Percentiles rank a stretch among this genome's conserved stretches.
Evolutionary conservation across 768 basidiomycete species (phyloP).

Genomic region (Aureoboletus auriporus): DNA sequence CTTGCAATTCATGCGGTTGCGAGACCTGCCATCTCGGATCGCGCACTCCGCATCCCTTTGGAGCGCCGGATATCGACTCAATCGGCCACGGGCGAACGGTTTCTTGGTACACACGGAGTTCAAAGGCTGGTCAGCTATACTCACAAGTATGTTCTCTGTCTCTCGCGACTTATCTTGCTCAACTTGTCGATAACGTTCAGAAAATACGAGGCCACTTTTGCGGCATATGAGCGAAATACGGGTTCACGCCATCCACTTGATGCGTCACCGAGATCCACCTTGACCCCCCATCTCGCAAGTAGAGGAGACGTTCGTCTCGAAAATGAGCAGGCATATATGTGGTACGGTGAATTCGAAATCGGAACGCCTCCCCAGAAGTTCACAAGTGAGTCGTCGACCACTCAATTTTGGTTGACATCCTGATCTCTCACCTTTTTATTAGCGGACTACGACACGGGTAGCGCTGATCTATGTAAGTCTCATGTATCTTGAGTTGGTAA

Average conservation of each 20-base stretch:
- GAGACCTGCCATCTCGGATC: constrained; percentile 8
- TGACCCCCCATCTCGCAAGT: constrained; percentile 3
- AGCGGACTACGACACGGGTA: constrained; percentile 52
- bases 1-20: background rate
- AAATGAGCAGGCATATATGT: constrained; percentile 30
- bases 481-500: background rate
- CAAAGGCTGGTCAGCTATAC: constrained; percentile 1
- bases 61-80: background rate
- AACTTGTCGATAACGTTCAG: constrained; percentile 19
- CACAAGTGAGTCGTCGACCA: constrained; percentile 25
- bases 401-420: background rate
- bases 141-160: constrained; percentile 3
- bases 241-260: constrained; percentile 32
- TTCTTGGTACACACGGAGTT: background rate
- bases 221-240: constrained; percentile 40
- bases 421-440: background rate
- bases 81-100: background rate
- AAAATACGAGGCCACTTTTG: constrained; percentile 39
- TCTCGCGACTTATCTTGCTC: background rate
- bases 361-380: constrained; percentile 43
- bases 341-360: constrained; percentile 40
- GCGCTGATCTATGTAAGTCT: constrained; percentile 37
- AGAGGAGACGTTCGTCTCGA: constrained; percentile 24
- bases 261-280: constrained; percentile 3
- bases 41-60: constrained; percentile 4